Conservation (phyloP, 169 alveolate genomes). For the Eimeria maxima region DNA sequence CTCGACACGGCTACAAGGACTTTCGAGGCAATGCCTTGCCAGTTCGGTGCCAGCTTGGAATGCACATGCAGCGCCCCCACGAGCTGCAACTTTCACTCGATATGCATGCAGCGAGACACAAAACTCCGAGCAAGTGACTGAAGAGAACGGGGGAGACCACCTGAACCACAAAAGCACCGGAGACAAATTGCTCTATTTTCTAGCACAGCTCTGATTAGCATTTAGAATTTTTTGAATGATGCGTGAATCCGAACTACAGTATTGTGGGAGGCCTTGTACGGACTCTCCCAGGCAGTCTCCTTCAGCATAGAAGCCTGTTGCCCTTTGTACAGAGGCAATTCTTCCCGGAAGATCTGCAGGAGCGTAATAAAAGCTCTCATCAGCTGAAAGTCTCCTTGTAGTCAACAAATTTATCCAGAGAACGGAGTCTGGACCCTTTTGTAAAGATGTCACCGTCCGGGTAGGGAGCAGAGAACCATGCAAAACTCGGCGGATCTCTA, state of each 20-base stretch:
- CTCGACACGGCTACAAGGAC: slow-evolving; percentile 66
- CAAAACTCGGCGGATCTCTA: slow-evolving; percentile 69
- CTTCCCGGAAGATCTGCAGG: slow-evolving; percentile 77
- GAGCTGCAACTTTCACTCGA: slow-evolving; percentile 51
- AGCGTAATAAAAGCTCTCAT: slow-evolving; percentile 58
- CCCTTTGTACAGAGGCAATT: slow-evolving; percentile 64
- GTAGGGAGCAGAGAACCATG: slow-evolving; percentile 65
- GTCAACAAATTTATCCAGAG: slow-evolving; percentile 56
- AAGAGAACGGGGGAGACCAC: slow-evolving; percentile 62
- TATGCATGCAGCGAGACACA: slow-evolving; percentile 62
- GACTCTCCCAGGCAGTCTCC: slow-evolving; percentile 71
- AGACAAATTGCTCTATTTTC: not conserved
- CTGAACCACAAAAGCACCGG: slow-evolving; percentile 25
- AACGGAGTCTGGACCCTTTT: slow-evolving; percentile 64
- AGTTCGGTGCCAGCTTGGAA: slow-evolving; percentile 50
- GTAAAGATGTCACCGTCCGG: slow-evolving; percentile 55
- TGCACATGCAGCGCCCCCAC: slow-evolving; percentile 62
- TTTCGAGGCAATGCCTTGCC: slow-evolving; percentile 61
- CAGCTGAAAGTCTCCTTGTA: slow-evolving; percentile 42
- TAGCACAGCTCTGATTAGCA: too few relatives aligned
- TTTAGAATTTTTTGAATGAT: too few relatives aligned
- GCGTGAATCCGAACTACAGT: not conserved
- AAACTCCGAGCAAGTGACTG: slow-evolving; percentile 68
- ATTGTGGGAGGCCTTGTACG: not conserved
- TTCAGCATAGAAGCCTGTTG: slow-evolving; percentile 61